Evolutionary conservation across 108 stramenopile genomes (phyloP).

Genomic region (Skeletonema menzelii): DNA sequence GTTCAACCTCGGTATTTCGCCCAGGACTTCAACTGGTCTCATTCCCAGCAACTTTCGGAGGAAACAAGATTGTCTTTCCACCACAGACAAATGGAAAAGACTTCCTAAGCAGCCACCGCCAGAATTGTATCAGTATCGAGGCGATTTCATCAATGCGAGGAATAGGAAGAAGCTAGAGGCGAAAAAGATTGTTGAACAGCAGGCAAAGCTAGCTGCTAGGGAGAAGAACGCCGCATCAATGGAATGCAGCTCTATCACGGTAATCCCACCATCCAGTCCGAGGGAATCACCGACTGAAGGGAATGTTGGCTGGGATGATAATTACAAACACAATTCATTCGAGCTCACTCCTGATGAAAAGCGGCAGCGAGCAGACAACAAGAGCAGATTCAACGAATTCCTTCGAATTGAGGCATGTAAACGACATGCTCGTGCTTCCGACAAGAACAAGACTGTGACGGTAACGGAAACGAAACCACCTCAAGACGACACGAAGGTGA

Average conservation of each 20-base stretch:
- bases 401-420: slow-evolving; percentile 19
- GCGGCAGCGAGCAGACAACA: slow-evolving; percentile 12
- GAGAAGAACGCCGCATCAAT: neutral
- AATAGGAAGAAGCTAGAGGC: slow-evolving; percentile 2
- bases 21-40: slow-evolving; percentile 19
- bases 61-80: slow-evolving; percentile 1
- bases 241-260: neutral
- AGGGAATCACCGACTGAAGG: slow-evolving; percentile 3
- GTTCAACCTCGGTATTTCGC: slow-evolving; percentile 16
- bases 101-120: slow-evolving; percentile 15
- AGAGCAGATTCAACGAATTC: slow-evolving; percentile 11
- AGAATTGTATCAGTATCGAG: slow-evolving; percentile 17
- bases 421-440: neutral
- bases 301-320: slow-evolving; percentile 5
- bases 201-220: neutral
- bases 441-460: neutral
- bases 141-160: slow-evolving; percentile 24
- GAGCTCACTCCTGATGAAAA: slow-evolving; percentile 12
- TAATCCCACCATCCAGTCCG: neutral
- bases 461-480: neutral
- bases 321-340: slow-evolving; percentile 15
- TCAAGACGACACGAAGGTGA: neutral
- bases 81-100: neutral
- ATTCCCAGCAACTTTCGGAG: slow-evolving; percentile 13
- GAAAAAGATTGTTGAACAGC: no score